phyloP scores from a whole-genome alignment of 2,329 filamentous ascomycete genomes.

The Colletotrichum sp. region DNA sequence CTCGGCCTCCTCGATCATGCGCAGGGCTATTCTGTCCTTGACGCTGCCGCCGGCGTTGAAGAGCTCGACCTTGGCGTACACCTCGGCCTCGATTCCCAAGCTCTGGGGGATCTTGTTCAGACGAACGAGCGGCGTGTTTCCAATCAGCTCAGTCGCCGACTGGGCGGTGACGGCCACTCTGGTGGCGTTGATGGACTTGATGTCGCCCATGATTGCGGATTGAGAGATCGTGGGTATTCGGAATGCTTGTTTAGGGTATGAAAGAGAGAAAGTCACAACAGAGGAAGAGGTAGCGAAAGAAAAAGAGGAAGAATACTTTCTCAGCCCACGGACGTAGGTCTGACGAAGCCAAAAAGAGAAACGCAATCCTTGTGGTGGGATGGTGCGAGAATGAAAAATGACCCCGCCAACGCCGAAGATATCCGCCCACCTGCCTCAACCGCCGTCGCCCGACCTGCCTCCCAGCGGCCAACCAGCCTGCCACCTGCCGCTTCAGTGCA shows the following conservation, averaged over 20 bases:
- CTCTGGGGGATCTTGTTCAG: slow-evolving; percentile 93
- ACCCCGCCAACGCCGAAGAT: slow-evolving; percentile 23
- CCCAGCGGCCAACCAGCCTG: background rate
- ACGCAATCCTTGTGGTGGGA: slow-evolving; percentile 17
- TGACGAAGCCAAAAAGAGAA: slow-evolving; percentile 9
- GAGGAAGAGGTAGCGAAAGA: too few species aligned
- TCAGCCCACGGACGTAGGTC: background rate
- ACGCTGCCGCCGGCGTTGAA: slow-evolving; percentile 95
- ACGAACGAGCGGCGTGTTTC: slow-evolving; percentile 92
- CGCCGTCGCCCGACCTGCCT: background rate
- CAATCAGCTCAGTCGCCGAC: slow-evolving; percentile 85
- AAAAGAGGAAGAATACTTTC: background rate
- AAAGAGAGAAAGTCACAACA: background rate
- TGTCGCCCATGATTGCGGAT: slow-evolving; percentile 20
- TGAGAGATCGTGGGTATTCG: background rate
- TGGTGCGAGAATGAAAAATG: slow-evolving; percentile 16
- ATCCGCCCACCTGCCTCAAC: slow-evolving; percentile 5
- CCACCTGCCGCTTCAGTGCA: background rate
- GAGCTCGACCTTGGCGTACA: slow-evolving; percentile 90
- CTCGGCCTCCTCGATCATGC: slow-evolving; percentile 98
- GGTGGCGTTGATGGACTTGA: slow-evolving; percentile 16
- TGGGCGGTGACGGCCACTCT: slow-evolving; percentile 43
- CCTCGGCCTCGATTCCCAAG: slow-evolving; percentile 84
- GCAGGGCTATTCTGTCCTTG: slow-evolving; percentile 93
- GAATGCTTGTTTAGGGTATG: background rate